Percentiles rank a stretch among this genome's conserved stretches.
Evolutionary conservation across 2,329 filamentous ascomycete species (phyloP).

Genomic region (Beauveria brongniartii): DNA sequence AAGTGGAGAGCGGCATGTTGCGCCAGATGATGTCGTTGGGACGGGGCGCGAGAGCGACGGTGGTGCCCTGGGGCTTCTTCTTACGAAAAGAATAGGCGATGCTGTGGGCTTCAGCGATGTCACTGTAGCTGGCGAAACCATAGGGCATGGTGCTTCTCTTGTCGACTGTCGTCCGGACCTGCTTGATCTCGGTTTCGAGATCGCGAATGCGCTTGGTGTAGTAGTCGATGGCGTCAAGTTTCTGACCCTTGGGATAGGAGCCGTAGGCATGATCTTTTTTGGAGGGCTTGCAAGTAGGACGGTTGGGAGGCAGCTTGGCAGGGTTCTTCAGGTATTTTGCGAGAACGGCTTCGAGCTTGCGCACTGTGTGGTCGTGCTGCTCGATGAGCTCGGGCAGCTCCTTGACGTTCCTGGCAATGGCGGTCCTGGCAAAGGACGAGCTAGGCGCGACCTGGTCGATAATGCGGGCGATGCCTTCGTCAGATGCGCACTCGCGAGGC

Average conservation of each 20-base stretch:
- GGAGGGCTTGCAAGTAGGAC: constrained; percentile 72
- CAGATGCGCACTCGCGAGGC: constrained; percentile 63
- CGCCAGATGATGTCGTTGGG: constrained; percentile 95
- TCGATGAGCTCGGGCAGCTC: constrained; percentile 78
- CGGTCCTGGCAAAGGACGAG: constrained; percentile 68
- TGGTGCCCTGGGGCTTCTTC: constrained; percentile 72
- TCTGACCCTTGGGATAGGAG: constrained; percentile 59
- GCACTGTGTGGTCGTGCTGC: constrained; percentile 73
- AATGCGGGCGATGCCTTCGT: constrained; percentile 80
- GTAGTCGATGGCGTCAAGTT: constrained; percentile 92
- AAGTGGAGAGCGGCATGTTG: constrained; percentile 68
- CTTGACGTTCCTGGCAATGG: constrained; percentile 86
- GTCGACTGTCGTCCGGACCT: constrained; percentile 74
- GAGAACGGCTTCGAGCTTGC: constrained; percentile 72
- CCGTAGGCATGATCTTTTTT: constrained; percentile 66
- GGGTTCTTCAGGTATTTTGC: constrained; percentile 90
- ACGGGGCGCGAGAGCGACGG: constrained; percentile 69
- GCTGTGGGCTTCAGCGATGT: constrained; percentile 77
- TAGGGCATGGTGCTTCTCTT: constrained; percentile 82
- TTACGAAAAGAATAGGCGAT: constrained; percentile 76
- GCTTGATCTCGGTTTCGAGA: constrained; percentile 76
- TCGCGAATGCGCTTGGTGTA: constrained; percentile 75
- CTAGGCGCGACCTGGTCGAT: constrained; percentile 74
- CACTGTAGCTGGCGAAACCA: constrained; percentile 89
- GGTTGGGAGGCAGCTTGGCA: constrained; percentile 62